These are phyloP conservation scores for Aaosphaeria arxii DNA, from an alignment of 2,329 filamentous ascomycete species.

Conservation along the genomic window DNA sequence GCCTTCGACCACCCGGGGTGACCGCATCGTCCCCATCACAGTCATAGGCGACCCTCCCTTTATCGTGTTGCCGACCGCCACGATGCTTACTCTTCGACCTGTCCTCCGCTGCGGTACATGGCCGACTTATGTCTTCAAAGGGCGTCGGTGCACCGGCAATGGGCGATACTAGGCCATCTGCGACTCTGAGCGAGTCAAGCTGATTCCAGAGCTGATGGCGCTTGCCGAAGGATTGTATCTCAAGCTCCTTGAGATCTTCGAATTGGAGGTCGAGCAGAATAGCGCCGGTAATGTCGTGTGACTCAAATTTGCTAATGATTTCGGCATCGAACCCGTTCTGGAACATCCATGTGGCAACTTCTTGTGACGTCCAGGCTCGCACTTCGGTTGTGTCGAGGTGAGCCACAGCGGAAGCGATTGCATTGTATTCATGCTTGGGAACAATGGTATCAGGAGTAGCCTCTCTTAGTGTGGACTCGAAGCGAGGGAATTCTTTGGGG, in stretches of 20 bases:
- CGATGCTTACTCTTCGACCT: slow-evolving; percentile 36
- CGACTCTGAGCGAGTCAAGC: slow-evolving; percentile 64
- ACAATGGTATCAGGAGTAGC: slow-evolving; percentile 35
- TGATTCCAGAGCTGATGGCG: slow-evolving; percentile 77
- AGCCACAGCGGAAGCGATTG: slow-evolving; percentile 52
- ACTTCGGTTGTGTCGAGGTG: slow-evolving; percentile 60
- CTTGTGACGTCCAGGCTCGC: slow-evolving; percentile 67
- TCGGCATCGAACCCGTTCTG: slow-evolving; percentile 74
- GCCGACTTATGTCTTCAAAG: slow-evolving; percentile 47
- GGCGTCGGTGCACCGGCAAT: slow-evolving; percentile 45
- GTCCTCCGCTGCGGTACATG: slow-evolving; percentile 37
- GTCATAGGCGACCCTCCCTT: slow-evolving; percentile 19
- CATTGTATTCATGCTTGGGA: slow-evolving; percentile 45
- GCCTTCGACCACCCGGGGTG: slow-evolving; percentile 33
- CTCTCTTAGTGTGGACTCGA: slow-evolving; percentile 42
- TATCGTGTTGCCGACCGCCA: slow-evolving; percentile 26
- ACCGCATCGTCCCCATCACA: slow-evolving; percentile 22
- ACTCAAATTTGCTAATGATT: slow-evolving; percentile 79
- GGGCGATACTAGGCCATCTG: slow-evolving; percentile 38
- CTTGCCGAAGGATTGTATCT: slow-evolving; percentile 78
- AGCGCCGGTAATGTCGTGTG: slow-evolving; percentile 87
- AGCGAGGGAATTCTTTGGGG: slow-evolving; percentile 55
- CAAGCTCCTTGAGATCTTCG: slow-evolving; percentile 79
- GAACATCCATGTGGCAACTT: slow-evolving; percentile 84
- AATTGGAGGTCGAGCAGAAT: slow-evolving; percentile 90